Base-by-base conservation (phyloP, 257 asterid genomes). In the Penstemon eatonii region DNA sequence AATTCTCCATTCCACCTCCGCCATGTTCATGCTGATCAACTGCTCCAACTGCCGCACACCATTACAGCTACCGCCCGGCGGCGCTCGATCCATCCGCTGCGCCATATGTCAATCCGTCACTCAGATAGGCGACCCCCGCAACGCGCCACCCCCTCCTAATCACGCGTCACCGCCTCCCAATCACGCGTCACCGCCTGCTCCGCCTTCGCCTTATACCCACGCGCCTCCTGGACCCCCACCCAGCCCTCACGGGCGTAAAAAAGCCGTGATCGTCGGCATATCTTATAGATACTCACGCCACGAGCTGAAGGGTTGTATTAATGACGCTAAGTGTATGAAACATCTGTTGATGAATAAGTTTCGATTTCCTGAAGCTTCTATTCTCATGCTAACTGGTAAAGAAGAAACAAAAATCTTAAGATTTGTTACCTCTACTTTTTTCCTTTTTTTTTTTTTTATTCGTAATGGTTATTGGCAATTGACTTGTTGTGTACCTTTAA, bases 291-390 rank as follows among this genome's bases (percentile, higher is more conserved):
- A 60, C 79, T 86, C 99, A 11, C 80, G 92, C 62, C 90, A 89
- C 76, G 96, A 93, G 86, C 89, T 93, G 80, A 93, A 88, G 66
- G 99, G 97, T 33, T 90, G 97, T 76, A 81, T 93, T 9, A 93
- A 93, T 59, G 99, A 93, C 76, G 97, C 96, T n/a, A 93, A 88
- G 81, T 93, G 97, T 68, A 93, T 90, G 97, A 84, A 76, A 43
- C 74, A 90, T 82, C 76, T 93, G 13, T 76, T 90, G 80, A 75
- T 82, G 40, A 88, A 86, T 70, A 87, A 82, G 88, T 93, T 93
- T 63, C 82, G 79, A 8, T 93, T 90, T 59, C 97, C 99, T 3
- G 97, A 90, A 70, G 77, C 97, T 10, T 90, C 99, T 3, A 87
- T 90, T 73, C 84, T 93, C 73, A 88, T 85, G 95, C 90, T 93